These are phyloP conservation scores for Aspergillus luchuensis DNA, from an alignment of 2,329 filamentous ascomycete genomes.

Conservation along the genomic window DNA sequence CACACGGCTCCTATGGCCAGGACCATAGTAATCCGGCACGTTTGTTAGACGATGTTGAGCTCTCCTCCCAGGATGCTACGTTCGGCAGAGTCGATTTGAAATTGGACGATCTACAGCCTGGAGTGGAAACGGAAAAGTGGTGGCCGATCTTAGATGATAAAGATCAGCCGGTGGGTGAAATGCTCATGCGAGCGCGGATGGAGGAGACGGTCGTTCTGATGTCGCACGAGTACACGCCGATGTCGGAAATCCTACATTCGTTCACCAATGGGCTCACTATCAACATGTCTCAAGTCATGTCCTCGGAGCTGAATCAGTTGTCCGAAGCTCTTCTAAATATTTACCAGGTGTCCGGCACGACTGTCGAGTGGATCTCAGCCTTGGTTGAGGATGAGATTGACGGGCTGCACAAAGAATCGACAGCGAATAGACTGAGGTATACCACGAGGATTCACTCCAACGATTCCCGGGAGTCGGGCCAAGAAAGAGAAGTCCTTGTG, in stretches of 20 bases:
- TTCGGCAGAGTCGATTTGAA: slow-evolving; percentile 72
- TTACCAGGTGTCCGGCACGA: slow-evolving; percentile 85
- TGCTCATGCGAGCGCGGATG: slow-evolving; percentile 78
- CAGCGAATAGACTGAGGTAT: slow-evolving; percentile 63
- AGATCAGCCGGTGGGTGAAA: slow-evolving; percentile 75
- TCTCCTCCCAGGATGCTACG: slow-evolving; percentile 50
- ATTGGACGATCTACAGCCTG: slow-evolving; percentile 74
- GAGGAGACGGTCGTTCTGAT: slow-evolving; percentile 90
- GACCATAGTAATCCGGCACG: slow-evolving; percentile 45
- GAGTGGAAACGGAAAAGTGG: slow-evolving; percentile 84
- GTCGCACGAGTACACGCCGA: slow-evolving; percentile 77
- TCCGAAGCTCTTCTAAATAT: slow-evolving; percentile 90
- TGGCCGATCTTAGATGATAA: slow-evolving; percentile 76
- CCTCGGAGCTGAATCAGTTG: slow-evolving; percentile 74
- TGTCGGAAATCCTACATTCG: slow-evolving; percentile 80
- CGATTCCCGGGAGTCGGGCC: slow-evolving; percentile 57
- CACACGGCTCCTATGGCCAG: slow-evolving; percentile 47
- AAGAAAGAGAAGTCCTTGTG: slow-evolving; percentile 62
- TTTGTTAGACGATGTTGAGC: slow-evolving; percentile 49
- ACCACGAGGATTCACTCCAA: slow-evolving; percentile 66
- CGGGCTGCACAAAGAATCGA: slow-evolving; percentile 79
- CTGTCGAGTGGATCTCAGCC: slow-evolving; percentile 86
- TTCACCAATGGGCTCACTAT: slow-evolving; percentile 82
- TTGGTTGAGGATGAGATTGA: slow-evolving; percentile 97
- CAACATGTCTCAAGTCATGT: slow-evolving; percentile 78